Percentiles rank a stretch among this genome's conserved stretches.
These are phyloP conservation scores for Usnea hakonensis DNA, from an alignment of 495 filamentous ascomycete species.

Conservation along the genomic window DNA sequence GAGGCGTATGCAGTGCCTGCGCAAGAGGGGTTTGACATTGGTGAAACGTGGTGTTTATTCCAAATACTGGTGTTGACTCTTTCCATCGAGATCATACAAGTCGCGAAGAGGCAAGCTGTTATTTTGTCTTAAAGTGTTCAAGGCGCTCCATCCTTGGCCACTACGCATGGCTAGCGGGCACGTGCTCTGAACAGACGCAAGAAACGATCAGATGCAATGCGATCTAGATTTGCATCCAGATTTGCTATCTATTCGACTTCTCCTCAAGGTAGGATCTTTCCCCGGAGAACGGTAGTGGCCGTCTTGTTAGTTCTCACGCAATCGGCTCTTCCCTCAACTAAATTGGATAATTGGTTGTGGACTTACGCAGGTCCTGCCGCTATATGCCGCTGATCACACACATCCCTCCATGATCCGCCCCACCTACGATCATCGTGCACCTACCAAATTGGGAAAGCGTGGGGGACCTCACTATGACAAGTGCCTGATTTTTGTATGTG, in stretches of 20 bases:
- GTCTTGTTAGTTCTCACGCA: background rate
- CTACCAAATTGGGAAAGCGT: background rate
- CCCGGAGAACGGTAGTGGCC: too few species aligned
- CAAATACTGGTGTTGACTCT: too few species aligned
- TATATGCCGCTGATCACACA: too few species aligned
- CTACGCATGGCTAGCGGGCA: background rate
- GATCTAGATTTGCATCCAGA: background rate
- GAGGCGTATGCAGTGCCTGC: conserved; percentile 16
- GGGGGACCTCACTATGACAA: background rate
- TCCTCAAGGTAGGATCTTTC: background rate
- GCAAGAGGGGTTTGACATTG: too few species aligned
- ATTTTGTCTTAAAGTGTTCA: too few species aligned
- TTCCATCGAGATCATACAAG: too few species aligned
- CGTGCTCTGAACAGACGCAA: background rate
- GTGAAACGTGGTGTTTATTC: too few species aligned
- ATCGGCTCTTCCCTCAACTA: background rate
- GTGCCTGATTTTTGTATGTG: background rate
- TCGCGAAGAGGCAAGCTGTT: too few species aligned
- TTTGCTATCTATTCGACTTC: background rate
- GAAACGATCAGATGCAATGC: background rate
- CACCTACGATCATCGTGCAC: background rate
- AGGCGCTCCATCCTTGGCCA: background rate
- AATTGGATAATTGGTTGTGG: background rate
- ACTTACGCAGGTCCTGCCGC: too few species aligned
- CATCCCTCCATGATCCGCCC: too few species aligned